phyloP scores from a whole-genome alignment of 352 stramenopile genomes.

The Lagenidium giganteum region DNA sequence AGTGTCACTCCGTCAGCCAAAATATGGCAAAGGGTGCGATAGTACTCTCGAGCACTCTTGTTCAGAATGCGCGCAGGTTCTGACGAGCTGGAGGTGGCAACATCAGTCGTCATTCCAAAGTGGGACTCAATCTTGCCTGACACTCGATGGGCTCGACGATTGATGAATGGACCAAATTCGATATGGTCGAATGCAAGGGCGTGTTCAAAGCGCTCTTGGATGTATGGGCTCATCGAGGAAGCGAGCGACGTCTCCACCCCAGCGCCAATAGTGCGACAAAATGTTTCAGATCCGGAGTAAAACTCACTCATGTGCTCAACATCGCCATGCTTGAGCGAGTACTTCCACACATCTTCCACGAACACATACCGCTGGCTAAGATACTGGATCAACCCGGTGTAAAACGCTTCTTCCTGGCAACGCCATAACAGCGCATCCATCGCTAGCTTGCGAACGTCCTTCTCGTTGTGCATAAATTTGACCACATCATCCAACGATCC shows the following conservation, averaged over 20 bases:
- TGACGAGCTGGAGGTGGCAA: not conserved
- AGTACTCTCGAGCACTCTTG: slow-evolving; percentile 30
- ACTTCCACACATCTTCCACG: slow-evolving; percentile 38
- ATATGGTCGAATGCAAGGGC: slow-evolving; percentile 31
- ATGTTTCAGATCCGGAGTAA: slow-evolving; percentile 8
- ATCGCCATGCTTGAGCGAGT: slow-evolving; percentile 41
- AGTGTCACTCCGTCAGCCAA: slow-evolving; percentile 16
- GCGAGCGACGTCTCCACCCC: slow-evolving; percentile 27
- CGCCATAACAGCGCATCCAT: slow-evolving; percentile 43
- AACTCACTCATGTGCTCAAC: slow-evolving; percentile 27
- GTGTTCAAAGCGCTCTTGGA: slow-evolving; percentile 20
- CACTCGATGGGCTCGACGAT: slow-evolving; percentile 30
- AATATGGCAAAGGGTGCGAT: slow-evolving; percentile 31
- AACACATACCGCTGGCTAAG: slow-evolving; percentile 37
- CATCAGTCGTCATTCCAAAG: not conserved
- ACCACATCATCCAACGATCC: slow-evolving; percentile 41
- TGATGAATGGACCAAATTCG: slow-evolving; percentile 43
- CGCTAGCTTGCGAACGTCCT: slow-evolving; percentile 14
- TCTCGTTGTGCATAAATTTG: slow-evolving; percentile 20
- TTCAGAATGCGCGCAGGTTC: slow-evolving; percentile 24
- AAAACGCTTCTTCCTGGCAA: slow-evolving; percentile 35
- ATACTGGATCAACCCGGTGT: slow-evolving; percentile 20
- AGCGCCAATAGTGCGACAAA: slow-evolving; percentile 20
- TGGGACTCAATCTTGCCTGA: slow-evolving; percentile 6
- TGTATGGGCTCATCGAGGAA: slow-evolving; percentile 17